Evolutionary conservation across 257 asterid species (phyloP), one percentile per base, ranked within the genome.

Genomic region (Scutellaria barbata): DNA sequence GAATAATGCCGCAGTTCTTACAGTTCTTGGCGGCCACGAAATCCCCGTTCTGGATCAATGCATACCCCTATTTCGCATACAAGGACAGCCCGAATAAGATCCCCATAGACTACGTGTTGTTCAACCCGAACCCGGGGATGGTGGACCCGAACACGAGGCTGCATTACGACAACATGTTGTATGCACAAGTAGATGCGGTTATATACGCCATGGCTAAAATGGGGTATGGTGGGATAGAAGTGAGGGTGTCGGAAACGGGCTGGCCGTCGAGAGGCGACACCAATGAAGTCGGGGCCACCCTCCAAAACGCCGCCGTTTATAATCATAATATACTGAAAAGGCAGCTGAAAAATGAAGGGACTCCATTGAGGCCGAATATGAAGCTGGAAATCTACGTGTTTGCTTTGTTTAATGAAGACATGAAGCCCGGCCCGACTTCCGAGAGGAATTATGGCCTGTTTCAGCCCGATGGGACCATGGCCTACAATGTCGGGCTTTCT

Each of bases 51-150:
- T 89, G 96, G 96, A 89, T 94, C 73, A 91, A 94, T 45, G 96
- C 97, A 0, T 94, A 94, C 81, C 97, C 99, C 0, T 94, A 91
- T 50, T 94, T 94, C 75, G 97, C 99, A 0, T 94, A 89, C 80
- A 91, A 91, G 33, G 96, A 85, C 63, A 64, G 76, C 65, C 90
- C 96, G 4, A 61, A n/a, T 7, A 68, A 76, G 52, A 85, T 94
- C 30, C 71, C 96, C 0, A 0, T 94, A 11, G 96, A 91, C 64
- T 94, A 94, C 73, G 96, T 76, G 4, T 69, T 94, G 0, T 83
- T 86, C 74, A 88, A 89, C 81, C 86, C 90, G 9, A 89, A 81
- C 60, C 10, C 77, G 30, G 99, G 97, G 2, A 88, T 85, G 87
- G 58, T 76, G 16, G 97, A 94, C 80, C 93, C 90, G 13, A 68